Evolutionary conservation across 2,329 filamentous ascomycete genomes (phyloP), one percentile per base, ranked within the genome.

Genomic region (Colletotrichum tropicicola): DNA sequence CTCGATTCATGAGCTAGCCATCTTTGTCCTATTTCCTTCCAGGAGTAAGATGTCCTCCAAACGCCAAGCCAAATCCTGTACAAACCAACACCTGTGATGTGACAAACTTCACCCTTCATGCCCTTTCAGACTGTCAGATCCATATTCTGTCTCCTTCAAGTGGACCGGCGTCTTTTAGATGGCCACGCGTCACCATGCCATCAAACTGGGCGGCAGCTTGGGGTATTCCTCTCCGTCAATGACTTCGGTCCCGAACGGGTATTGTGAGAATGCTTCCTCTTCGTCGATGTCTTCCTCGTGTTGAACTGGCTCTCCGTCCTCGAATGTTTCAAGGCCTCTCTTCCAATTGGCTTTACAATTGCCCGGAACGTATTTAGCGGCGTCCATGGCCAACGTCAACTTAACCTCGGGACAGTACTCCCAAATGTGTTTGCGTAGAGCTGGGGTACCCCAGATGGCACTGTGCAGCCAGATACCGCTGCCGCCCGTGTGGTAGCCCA

Each of bases 321-420:
- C 35, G 9, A 28, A 25, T 2, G 55, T 70, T 3, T 62, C 56
- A 8, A 65, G 70, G 55, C 75, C 72, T 45, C 82, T 73, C 76
- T 84, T 85, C 83, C 83, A 86, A 37, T 74, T 73, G 5, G 73
- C 70, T 35, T 78, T 73, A 67, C 83, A 86, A 7, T 78, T 69
- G 6, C 84, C 84, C 1, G 83, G 83, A 5, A 87, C 79, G 65
- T 79, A 85, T 65, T 80, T 76, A 44, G 82, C 83, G 6, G 80
- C 81, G 67, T 87, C 84, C 85, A 88, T 87, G 52, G 76, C 75
- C 27, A 88, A 72, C 47, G 81, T 85, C 79, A 87, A 84, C 77
- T 87, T 87, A 28, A 88, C 78, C 71, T 88, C 86, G 1, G 86
- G 86, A 65, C 85, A 87, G 72, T 87, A 87, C 27, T 81, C 77